Evolutionary conservation across 805 yeast genomes (phyloP).

Genomic region (Suhomyces sp.): DNA sequence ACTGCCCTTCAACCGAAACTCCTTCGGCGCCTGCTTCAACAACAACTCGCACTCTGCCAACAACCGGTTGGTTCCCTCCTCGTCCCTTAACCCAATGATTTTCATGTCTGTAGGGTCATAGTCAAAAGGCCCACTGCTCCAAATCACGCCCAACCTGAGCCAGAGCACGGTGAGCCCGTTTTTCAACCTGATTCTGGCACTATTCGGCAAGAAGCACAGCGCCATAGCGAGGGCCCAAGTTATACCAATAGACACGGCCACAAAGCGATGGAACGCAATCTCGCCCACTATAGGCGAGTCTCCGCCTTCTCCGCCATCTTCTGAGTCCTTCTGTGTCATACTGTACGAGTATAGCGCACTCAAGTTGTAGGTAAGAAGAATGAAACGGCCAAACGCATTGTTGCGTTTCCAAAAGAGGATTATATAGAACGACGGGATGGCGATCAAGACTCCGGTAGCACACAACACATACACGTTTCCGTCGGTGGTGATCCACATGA

Average conservation of each 20-base stretch:
- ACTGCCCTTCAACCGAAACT: constrained; percentile 68
- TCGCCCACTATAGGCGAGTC: constrained; percentile 63
- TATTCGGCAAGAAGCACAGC: constrained; percentile 62
- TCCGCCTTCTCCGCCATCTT: constrained; percentile 67
- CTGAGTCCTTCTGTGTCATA: constrained; percentile 54
- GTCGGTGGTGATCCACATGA: constrained; percentile 56
- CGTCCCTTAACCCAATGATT: constrained; percentile 43
- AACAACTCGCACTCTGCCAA: constrained; percentile 59
- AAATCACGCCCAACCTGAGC: constrained; percentile 75
- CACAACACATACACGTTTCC: constrained; percentile 56
- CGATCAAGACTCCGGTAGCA: constrained; percentile 43
- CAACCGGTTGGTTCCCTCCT: constrained; percentile 48
- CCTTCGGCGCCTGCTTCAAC: constrained; percentile 70
- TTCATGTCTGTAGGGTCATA: constrained; percentile 27
- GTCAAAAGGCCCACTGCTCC: constrained; percentile 73
- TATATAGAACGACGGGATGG: constrained; percentile 51
- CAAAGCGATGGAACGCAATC: constrained; percentile 74
- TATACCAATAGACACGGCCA: constrained; percentile 70
- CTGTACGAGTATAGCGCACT: constrained; percentile 76
- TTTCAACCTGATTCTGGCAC: constrained; percentile 69
- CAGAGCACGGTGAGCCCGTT: constrained; percentile 65
- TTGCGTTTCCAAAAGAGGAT: constrained; percentile 64
- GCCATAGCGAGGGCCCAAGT: constrained; percentile 75
- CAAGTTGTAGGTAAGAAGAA: constrained; percentile 71
- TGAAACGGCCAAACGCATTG: constrained; percentile 66